Conservation (phyloP, 2,329 filamentous ascomycete genomes). For the Podosphaera leucotricha region DNA sequence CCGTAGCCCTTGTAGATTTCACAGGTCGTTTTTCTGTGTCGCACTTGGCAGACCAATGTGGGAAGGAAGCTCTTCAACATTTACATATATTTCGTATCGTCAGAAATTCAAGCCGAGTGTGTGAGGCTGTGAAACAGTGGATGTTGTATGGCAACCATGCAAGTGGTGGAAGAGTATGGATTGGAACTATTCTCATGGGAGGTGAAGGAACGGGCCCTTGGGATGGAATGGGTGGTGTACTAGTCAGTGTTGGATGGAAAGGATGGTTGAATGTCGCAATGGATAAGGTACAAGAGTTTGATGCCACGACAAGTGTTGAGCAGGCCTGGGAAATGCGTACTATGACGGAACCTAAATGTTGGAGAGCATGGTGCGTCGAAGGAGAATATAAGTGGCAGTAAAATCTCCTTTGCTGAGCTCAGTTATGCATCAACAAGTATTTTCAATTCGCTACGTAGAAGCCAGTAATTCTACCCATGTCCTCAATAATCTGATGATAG, state of each 20-base stretch:
- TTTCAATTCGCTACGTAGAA: too few species aligned
- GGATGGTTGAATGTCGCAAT: slow-evolving; percentile 14
- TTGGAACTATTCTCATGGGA: slow-evolving; percentile 12
- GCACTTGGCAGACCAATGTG: slow-evolving; percentile 5
- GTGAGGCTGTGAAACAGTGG: slow-evolving; percentile 10
- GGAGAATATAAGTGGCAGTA: slow-evolving; percentile 3
- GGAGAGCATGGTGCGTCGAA: slow-evolving; percentile 10
- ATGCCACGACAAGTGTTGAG: slow-evolving; percentile 10
- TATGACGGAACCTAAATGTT: slow-evolving; percentile 6
- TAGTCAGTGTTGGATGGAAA: slow-evolving; percentile 10
- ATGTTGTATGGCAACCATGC: slow-evolving; percentile 12
- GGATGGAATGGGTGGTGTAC: slow-evolving; percentile 1
- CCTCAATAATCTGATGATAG: too few species aligned
- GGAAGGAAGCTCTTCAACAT: slow-evolving; percentile 8
- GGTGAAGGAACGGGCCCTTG: slow-evolving; percentile 5
- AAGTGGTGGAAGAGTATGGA: slow-evolving; percentile 12
- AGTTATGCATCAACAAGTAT: too few species aligned
- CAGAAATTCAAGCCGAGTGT: slow-evolving; percentile 6
- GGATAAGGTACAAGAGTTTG: slow-evolving; percentile 9
- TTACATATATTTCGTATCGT: slow-evolving; percentile 12
- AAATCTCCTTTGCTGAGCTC: neutral
- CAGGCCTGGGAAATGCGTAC: slow-evolving; percentile 11
- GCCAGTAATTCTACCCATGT: too few species aligned
- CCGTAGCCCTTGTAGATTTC: slow-evolving; percentile 29
- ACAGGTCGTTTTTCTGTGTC: slow-evolving; percentile 30